A percentile compares a stretch with the other conserved stretches of the same genome.
Evolutionary conservation across 441 rosid species (phyloP).

Genomic region (Viola pubescens): DNA sequence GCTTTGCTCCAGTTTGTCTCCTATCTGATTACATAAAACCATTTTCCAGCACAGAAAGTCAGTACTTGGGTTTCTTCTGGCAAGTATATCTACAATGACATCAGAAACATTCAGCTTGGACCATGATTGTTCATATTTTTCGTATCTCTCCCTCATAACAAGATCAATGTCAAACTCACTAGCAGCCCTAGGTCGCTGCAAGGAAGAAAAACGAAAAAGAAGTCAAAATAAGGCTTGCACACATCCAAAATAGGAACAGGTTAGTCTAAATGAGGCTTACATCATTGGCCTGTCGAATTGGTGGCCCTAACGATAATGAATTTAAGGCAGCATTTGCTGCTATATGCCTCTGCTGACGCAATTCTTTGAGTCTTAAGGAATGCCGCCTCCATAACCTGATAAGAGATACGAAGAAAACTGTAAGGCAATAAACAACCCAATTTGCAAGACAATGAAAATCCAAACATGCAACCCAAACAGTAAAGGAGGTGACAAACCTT

Average conservation of each 20-base stretch:
- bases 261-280: constrained; percentile 33
- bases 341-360: constrained; percentile 61
- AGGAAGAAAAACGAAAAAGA: constrained; percentile 10
- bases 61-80: constrained; percentile 51
- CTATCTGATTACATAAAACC: constrained; percentile 46
- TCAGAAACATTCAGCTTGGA: constrained; percentile 82
- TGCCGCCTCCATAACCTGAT: constrained; percentile 82
- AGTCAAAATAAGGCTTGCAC: constrained; percentile 7
- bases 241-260: too few species aligned
- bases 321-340: constrained; percentile 68
- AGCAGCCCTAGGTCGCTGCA: constrained; percentile 38
- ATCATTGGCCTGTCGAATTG: constrained; percentile 43
- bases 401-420: constrained; percentile 19
- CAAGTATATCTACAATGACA: constrained; percentile 40
- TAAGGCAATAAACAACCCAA: constrained; percentile 1
- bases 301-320: constrained; percentile 71
- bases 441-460: too few species aligned
- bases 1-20: constrained; percentile 23
- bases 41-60: constrained; percentile 83
- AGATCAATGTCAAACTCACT: constrained; percentile 61
- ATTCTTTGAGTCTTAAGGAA: constrained; percentile 46
- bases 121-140: constrained; percentile 63
- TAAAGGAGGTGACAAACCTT: constrained; percentile 43
- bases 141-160: constrained; percentile 50
- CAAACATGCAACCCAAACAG: background rate